phyloP scores from a whole-genome alignment of 768 basidiomycete genomes.

The Pulveroboletus sp. region DNA sequence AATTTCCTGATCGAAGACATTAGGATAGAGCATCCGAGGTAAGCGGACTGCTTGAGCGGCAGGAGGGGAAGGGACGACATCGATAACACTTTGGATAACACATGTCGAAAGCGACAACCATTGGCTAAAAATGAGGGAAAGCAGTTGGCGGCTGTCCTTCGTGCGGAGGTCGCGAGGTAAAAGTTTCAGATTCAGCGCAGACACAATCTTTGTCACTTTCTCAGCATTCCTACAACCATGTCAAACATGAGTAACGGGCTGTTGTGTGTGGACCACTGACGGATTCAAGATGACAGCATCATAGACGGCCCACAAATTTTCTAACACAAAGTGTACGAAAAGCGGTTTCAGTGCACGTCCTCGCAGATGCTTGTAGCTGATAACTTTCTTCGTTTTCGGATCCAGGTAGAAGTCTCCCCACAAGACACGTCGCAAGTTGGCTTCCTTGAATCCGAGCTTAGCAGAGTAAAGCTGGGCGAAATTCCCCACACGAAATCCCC shows the following conservation, averaged over 20 bases:
- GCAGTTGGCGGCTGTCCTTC: slow-evolving; percentile 82
- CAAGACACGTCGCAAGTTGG: slow-evolving; percentile 76
- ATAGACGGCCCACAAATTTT: slow-evolving; percentile 97
- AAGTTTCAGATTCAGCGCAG: slow-evolving; percentile 77
- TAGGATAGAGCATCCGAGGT: slow-evolving; percentile 89
- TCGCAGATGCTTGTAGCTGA: slow-evolving; percentile 84
- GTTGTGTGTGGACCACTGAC: slow-evolving; percentile 60
- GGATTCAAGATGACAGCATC: slow-evolving; percentile 85
- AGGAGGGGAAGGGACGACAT: slow-evolving; percentile 87
- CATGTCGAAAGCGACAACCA: slow-evolving; percentile 95
- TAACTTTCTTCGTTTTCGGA: slow-evolving; percentile 90
- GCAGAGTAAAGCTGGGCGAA: slow-evolving; percentile 90
- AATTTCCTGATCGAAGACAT: slow-evolving; percentile 54
- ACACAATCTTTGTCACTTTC: slow-evolving; percentile 84
- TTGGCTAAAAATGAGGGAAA: slow-evolving; percentile 86
- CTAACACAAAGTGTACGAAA: slow-evolving; percentile 95
- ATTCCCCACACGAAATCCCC: slow-evolving; percentile 93
- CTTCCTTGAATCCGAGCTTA: slow-evolving; percentile 89
- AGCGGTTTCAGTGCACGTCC: slow-evolving; percentile 88
- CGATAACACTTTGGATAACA: slow-evolving; percentile 87
- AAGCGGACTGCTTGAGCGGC: slow-evolving; percentile 78
- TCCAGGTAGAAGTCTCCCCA: slow-evolving; percentile 99
- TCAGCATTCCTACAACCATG: slow-evolving; percentile 67
- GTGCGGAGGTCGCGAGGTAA: slow-evolving; percentile 85
- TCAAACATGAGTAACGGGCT: slow-evolving; percentile 8